A percentile compares a stretch with the other conserved stretches of the same genome.
phyloP scores from a whole-genome alignment of 305 asterid species.

The Petunia hybrid region DNA sequence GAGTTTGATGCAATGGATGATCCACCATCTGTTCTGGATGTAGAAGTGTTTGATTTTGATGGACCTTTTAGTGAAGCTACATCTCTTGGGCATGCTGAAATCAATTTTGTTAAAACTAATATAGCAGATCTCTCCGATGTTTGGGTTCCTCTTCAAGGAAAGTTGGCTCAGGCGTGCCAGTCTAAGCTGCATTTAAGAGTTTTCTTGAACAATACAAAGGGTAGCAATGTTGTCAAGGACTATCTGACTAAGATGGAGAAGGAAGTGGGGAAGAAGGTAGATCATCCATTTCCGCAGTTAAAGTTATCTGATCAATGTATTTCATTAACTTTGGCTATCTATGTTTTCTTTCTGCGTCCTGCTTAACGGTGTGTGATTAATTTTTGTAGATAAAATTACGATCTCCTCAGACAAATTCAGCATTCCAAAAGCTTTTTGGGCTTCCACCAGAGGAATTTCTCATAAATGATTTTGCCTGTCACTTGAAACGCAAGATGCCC shows the following conservation, averaged over 20 bases:
- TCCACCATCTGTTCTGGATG: constrained; percentile 88
- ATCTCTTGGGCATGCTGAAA: constrained; percentile 85
- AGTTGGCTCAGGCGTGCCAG: constrained; percentile 96
- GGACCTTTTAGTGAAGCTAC: constrained; percentile 94
- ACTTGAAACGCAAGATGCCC: constrained; percentile 96
- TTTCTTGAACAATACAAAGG: constrained; percentile 80
- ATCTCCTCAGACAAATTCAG: constrained; percentile 97
- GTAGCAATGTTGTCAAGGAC: constrained; percentile 75
- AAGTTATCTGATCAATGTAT: constrained; percentile 33
- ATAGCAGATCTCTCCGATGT: constrained; percentile 86
- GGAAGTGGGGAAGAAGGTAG: constrained; percentile 97
- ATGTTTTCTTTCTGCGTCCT: constrained; percentile 30
- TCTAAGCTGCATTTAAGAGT: constrained; percentile 91
- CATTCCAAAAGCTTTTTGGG: constrained; percentile 91
- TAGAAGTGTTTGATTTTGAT: constrained; percentile 91
- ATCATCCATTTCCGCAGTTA: constrained; percentile 32
- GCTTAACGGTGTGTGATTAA: constrained; percentile 32
- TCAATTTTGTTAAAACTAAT: constrained; percentile 78
- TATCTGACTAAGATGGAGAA: constrained; percentile 92
- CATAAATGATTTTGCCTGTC: constrained; percentile 93
- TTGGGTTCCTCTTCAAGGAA: constrained; percentile 92
- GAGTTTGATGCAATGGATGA: constrained; percentile 99
- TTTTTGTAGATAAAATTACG: constrained; percentile 75
- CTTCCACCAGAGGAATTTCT: constrained; percentile 97
- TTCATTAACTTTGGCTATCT: constrained; percentile 28